Evolutionary conservation across 805 yeast species (phyloP).

Genomic region (Candida sonorensis): DNA sequence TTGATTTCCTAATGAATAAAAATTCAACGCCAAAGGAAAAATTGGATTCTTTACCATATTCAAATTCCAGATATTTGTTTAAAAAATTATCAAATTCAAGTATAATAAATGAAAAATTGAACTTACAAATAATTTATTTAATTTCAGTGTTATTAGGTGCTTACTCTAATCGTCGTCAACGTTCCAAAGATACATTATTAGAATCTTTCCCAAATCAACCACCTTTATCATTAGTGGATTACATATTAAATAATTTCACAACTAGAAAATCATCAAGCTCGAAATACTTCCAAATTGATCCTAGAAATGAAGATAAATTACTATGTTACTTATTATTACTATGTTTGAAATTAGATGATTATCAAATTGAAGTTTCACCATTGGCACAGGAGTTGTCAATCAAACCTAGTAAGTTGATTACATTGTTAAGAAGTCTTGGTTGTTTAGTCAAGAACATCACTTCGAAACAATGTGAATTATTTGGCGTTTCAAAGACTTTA

Average conservation of each 20-base stretch:
- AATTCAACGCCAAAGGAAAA: constrained; percentile 37
- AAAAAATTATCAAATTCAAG: constrained; percentile 33
- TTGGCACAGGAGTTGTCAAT: constrained; percentile 78
- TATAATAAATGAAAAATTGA: constrained; percentile 45
- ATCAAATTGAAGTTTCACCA: constrained; percentile 68
- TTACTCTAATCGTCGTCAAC: constrained; percentile 63
- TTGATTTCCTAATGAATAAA: constrained; percentile 54
- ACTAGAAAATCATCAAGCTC: constrained; percentile 57
- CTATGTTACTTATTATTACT: constrained; percentile 71
- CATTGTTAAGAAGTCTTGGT: constrained; percentile 74
- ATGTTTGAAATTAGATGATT: constrained; percentile 70
- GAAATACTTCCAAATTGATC: constrained; percentile 75
- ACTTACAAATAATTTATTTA: constrained; percentile 66
- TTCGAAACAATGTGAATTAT: constrained; percentile 66
- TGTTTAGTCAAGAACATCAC: constrained; percentile 69
- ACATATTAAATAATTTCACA: constrained; percentile 66
- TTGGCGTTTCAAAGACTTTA: constrained; percentile 52
- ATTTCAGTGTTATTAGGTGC: constrained; percentile 76
- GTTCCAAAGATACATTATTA: constrained; percentile 50
- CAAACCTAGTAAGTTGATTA: constrained; percentile 65
- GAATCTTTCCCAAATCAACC: constrained; percentile 69
- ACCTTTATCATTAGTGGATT: constrained; percentile 65
- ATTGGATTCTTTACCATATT: constrained; percentile 55
- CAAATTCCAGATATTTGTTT: constrained; percentile 47
- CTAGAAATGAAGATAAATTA: constrained; percentile 80